Evolutionary conservation across 1,139 yeast species (phyloP).

Genomic region (Geotrichum aggregatum): DNA sequence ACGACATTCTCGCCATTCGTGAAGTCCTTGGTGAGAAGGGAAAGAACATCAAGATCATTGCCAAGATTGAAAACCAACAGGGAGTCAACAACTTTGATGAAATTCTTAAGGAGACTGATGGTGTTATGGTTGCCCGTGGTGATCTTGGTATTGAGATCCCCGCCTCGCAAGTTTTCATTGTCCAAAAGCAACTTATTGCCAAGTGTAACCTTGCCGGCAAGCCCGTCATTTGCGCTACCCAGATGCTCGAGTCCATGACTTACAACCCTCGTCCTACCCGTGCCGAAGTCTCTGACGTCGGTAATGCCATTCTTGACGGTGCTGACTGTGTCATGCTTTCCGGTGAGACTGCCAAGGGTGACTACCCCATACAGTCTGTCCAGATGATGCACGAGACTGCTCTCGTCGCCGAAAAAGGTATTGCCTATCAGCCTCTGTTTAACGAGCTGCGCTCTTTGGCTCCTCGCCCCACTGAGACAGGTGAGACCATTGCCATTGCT

Average conservation of each 20-base stretch:
- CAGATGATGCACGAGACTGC: conserved; percentile 98
- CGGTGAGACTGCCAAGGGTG: conserved; percentile 99
- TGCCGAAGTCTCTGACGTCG: conserved; percentile 99
- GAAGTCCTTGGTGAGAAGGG: conserved; percentile 95
- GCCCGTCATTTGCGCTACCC: conserved; percentile 99
- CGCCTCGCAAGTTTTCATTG: conserved; percentile 97
- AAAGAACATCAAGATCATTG: conserved; percentile 88
- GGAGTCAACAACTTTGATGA: conserved; percentile 99
- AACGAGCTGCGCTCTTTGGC: conserved; percentile 86
- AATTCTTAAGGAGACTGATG: conserved; percentile 89
- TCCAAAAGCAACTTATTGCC: conserved; percentile 97
- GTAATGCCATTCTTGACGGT: conserved; percentile 98
- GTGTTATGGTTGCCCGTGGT: conserved; percentile 99
- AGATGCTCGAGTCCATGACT: conserved; percentile 99
- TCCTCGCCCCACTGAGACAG: conserved; percentile 83
- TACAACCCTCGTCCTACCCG: conserved; percentile 99
- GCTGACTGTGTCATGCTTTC: conserved; percentile 99
- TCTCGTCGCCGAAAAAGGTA: conserved; percentile 93
- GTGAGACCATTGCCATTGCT: conserved; percentile 96
- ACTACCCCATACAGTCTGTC: conserved; percentile 95
- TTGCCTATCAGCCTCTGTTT: conserved; percentile 82
- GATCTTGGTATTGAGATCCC: conserved; percentile 99
- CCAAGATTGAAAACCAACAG: conserved; percentile 98
- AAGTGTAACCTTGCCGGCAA: conserved; percentile 98
- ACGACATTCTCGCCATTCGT: conserved; percentile 87